phyloP scores from a whole-genome alignment of 306 rosid species.

The Prosopis cineraria region DNA sequence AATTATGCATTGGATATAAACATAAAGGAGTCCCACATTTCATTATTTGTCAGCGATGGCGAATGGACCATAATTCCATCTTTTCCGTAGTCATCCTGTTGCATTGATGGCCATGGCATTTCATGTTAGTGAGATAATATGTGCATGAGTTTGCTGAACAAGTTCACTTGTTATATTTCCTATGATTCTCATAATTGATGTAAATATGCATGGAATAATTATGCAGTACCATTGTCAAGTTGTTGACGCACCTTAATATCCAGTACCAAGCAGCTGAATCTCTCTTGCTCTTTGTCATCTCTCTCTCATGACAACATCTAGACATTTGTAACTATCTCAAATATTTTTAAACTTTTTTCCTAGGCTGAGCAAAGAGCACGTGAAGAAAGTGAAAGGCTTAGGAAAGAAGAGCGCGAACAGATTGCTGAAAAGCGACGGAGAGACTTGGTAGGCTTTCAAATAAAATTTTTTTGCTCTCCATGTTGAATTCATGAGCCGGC shows the following conservation, averaged over 20 bases:
- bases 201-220: neutral
- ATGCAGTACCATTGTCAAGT: neutral
- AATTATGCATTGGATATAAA: neutral
- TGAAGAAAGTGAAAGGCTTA: conserved; percentile 91
- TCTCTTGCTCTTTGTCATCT: neutral
- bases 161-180: neutral
- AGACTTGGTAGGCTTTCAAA: conserved; percentile 69
- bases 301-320: neutral
- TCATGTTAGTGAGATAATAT: conserved; percentile 10
- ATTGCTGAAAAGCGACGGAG: conserved; percentile 88
- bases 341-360: conserved; percentile 23
- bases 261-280: neutral
- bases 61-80: neutral
- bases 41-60: neutral
- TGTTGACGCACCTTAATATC: neutral
- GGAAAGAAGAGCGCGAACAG: conserved; percentile 89
- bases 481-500: neutral
- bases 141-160: conserved; percentile 10
- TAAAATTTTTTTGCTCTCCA: conserved; percentile 17
- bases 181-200: neutral
- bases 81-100: neutral
- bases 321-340: conserved; percentile 24
- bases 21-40: neutral
- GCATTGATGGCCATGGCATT: neutral
- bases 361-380: conserved; percentile 99